Conservation (phyloP, 768 basidiomycete species). For the Collybiopsis luxurians region DNA sequence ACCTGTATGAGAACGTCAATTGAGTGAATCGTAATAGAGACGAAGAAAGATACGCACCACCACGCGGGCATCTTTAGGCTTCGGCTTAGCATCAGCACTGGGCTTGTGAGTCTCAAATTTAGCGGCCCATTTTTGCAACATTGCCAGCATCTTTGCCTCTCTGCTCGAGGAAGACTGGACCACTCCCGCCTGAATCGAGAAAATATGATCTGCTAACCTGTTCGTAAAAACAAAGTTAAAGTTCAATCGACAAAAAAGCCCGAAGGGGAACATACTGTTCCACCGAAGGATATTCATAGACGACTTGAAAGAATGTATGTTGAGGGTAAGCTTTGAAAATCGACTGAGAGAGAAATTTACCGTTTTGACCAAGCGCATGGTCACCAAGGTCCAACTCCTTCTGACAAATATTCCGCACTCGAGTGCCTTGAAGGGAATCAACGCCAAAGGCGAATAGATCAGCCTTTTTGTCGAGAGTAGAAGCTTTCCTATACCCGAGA, state of each 20-base stretch:
- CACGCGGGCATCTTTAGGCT: slow-evolving; percentile 13
- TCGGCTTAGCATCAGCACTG: slow-evolving; percentile 3
- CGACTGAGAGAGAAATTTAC: slow-evolving; percentile 4
- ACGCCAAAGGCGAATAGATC: slow-evolving; percentile 49
- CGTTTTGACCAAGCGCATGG: slow-evolving; percentile 32
- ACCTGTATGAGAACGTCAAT: slow-evolving; percentile 24
- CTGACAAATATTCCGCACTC: slow-evolving; percentile 47
- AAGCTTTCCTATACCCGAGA: slow-evolving; percentile 28
- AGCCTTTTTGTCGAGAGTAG: slow-evolving; percentile 26
- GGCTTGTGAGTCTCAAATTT: slow-evolving; percentile 11
- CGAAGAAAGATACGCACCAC: slow-evolving; percentile 8
- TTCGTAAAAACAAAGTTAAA: not conserved
- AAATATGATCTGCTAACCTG: slow-evolving; percentile 40
- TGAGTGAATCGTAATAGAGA: not conserved
- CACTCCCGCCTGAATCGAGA: slow-evolving; percentile 24
- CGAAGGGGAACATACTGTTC: slow-evolving; percentile 24
- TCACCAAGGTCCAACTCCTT: slow-evolving; percentile 33
- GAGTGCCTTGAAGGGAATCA: slow-evolving; percentile 50
- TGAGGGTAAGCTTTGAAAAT: not conserved
- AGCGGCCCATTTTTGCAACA: slow-evolving; percentile 42
- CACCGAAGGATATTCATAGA: slow-evolving; percentile 50
- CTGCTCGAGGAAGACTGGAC: slow-evolving; percentile 14
- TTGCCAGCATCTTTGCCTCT: slow-evolving; percentile 35
- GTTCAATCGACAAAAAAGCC: not conserved
- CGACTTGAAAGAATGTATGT: slow-evolving; percentile 27